These are phyloP conservation scores for Beauveria caledonica DNA, from an alignment of 2,329 filamentous ascomycete genomes.

Conservation along the genomic window DNA sequence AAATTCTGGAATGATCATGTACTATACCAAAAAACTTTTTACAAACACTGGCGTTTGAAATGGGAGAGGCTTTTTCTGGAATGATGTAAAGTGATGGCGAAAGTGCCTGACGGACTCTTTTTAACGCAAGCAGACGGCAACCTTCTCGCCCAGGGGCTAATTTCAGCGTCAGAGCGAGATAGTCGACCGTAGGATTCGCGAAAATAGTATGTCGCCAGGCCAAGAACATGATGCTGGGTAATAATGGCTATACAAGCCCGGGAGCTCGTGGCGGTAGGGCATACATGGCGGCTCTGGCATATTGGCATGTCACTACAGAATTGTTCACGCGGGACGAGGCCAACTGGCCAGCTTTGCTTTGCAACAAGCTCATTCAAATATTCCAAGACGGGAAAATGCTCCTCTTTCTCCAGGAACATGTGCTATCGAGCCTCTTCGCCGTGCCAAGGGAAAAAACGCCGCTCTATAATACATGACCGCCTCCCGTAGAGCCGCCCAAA, in stretches of 20 bases:
- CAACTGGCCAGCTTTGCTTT: background rate
- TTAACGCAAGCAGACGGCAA: no score
- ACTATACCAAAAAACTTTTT: background rate
- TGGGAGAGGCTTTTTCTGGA: background rate
- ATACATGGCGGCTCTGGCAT: no score
- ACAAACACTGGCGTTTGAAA: background rate
- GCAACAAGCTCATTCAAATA: background rate
- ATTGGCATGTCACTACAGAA: no score
- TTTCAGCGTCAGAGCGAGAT: no score
- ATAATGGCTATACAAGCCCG: no score
- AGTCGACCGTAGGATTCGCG: no score
- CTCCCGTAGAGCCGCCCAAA: background rate
- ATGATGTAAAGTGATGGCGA: no score
- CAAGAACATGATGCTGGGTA: no score
- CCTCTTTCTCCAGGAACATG: background rate
- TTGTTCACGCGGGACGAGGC: background rate
- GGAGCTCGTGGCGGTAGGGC: no score
- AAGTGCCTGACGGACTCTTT: background rate
- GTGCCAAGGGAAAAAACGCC: background rate
- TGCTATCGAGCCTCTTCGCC: background rate
- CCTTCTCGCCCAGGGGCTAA: no score
- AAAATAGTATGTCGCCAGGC: no score
- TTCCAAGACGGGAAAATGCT: background rate
- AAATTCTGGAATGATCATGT: background rate
- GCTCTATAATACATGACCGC: slow-evolving; percentile 5